A percentile compares a stretch with the other conserved stretches of the same genome.
phyloP scores from a whole-genome alignment of 345 rosid species.

The Carallia brachiata region DNA sequence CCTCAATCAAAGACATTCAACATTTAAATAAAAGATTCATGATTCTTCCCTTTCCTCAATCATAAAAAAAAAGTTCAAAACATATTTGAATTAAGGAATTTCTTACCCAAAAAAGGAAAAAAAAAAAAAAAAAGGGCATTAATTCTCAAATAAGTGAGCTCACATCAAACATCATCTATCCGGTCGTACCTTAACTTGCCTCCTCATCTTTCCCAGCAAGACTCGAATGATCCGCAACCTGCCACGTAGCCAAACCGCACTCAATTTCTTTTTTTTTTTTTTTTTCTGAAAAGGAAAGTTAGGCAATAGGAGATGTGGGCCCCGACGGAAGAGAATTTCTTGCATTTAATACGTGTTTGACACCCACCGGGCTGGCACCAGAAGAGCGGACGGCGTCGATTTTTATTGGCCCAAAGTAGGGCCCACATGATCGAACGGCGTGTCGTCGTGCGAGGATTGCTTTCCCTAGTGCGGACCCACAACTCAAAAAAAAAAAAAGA shows the following conservation, averaged over 20 bases:
- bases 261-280: not conserved
- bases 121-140: not conserved
- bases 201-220: not conserved
- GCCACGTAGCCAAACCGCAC: conserved; percentile 4
- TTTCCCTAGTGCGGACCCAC: not conserved
- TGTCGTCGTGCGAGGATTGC: not conserved
- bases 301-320: not conserved
- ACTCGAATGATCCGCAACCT: conserved; percentile 1
- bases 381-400: not conserved
- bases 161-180: not conserved
- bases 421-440: not conserved
- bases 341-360: not conserved
- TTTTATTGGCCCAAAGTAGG: not conserved
- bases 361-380: not conserved
- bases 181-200: not conserved
- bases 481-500: not conserved
- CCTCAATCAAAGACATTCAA: too few relatives aligned
- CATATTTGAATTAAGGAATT: too few relatives aligned
- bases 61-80: too few relatives aligned
- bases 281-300: not conserved
- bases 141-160: not conserved
- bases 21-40: too few relatives aligned
- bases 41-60: too few relatives aligned
- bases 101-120: too few relatives aligned
- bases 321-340: conserved; percentile 4